A percentile compares a stretch with the other conserved stretches of the same genome.
Evolutionary conservation across 768 basidiomycete genomes (phyloP).

Genomic region (Leccinum rimulosum): DNA sequence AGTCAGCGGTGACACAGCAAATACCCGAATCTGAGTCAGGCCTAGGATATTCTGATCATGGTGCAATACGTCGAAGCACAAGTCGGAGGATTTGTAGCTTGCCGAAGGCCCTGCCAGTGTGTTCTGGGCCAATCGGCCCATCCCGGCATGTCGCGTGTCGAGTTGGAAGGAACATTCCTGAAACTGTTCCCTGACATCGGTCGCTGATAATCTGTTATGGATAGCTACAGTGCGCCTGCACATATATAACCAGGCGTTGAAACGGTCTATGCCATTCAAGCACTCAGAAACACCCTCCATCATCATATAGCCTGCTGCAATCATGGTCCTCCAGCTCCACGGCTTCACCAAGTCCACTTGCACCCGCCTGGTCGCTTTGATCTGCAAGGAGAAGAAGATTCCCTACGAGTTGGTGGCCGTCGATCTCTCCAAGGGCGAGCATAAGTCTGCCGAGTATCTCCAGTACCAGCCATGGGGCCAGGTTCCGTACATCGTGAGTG

Average conservation of each 20-base stretch:
- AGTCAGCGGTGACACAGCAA: not conserved
- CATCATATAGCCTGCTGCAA: not conserved
- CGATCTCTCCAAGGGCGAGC: slow-evolving; percentile 41
- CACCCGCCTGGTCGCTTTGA: slow-evolving; percentile 49
- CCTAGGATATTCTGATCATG: too few species aligned
- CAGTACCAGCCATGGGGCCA: slow-evolving; percentile 58
- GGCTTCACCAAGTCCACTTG: slow-evolving; percentile 40
- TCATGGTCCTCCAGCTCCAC: slow-evolving; percentile 39
- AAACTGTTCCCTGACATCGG: too few species aligned
- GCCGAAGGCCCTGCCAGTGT: too few species aligned
- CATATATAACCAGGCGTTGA: slow-evolving; percentile 5
- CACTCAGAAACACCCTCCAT: not conserved
- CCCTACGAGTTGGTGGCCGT: slow-evolving; percentile 50
- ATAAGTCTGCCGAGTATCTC: slow-evolving; percentile 45
- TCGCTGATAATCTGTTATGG: not conserved
- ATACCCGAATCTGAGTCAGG: too few species aligned
- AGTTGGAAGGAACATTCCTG: too few species aligned
- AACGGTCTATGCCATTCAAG: not conserved
- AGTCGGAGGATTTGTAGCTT: too few species aligned
- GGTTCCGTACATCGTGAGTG: slow-evolving; percentile 43
- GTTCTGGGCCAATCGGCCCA: not conserved
- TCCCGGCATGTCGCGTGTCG: not conserved
- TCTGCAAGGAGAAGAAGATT: slow-evolving; percentile 55
- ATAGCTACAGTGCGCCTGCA: not conserved
- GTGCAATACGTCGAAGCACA: too few species aligned